Evolutionary conservation across 1,139 yeast species (phyloP).

Genomic region (Debaryomyces subglobosus): DNA sequence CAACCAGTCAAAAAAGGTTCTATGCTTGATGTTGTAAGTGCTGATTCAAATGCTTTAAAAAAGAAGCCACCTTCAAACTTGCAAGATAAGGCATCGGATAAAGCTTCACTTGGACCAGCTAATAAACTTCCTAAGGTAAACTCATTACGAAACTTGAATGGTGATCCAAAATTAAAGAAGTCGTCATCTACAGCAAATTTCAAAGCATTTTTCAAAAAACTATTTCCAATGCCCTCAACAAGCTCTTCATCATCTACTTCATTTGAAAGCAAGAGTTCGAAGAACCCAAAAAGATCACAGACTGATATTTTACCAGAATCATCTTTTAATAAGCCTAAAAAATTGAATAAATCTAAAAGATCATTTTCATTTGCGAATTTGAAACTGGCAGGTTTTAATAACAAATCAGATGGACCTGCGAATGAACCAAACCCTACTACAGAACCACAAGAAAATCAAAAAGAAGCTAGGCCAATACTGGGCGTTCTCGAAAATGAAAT

Average conservation of each 20-base stretch:
- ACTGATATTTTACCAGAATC: conserved; percentile 2
- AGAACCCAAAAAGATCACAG: not conserved
- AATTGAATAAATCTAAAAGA: conserved; percentile 8
- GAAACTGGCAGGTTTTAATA: conserved; percentile 8
- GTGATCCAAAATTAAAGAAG: conserved; percentile 6
- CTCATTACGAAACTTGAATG: not conserved
- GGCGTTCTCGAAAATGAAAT: not conserved
- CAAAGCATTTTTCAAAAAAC: conserved; percentile 16
- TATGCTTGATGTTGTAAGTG: conserved; percentile 21
- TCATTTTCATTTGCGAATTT: conserved; percentile 21
- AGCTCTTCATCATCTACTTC: not conserved
- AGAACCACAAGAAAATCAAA: not conserved
- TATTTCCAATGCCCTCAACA: conserved; percentile 4
- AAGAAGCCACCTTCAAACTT: conserved; percentile 16
- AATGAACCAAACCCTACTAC: not conserved
- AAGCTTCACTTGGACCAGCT: conserved; percentile 13
- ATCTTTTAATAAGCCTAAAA: not conserved
- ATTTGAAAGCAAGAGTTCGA: not conserved
- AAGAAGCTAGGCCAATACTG: not conserved
- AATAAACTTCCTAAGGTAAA: conserved; percentile 1
- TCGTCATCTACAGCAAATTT: conserved; percentile 16
- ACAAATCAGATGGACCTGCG: not conserved
- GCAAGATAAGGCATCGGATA: conserved; percentile 8
- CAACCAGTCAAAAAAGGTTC: conserved; percentile 10
- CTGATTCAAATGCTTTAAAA: not conserved